Base-by-base conservation (phyloP, 805 yeast genomes). In the Candida qinlingensis region DNA sequence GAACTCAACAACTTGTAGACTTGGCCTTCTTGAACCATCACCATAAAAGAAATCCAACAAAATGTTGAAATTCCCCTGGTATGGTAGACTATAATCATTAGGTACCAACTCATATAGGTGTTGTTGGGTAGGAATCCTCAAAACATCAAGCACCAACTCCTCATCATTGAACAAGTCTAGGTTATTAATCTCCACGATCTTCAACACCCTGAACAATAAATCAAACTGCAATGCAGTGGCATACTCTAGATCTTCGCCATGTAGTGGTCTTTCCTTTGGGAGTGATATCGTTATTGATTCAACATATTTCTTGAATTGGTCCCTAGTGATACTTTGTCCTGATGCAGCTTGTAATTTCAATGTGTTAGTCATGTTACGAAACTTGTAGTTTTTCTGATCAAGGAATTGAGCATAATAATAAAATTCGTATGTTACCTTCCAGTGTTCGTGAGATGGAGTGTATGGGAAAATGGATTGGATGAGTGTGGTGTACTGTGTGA, bases 91-190 rank as follows among this genome's bases (percentile, higher is more conserved):
- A 26, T 40, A 41, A 25, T 38, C 46, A 3, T 12, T n/a, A 1
- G 59, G 54, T 7, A 54, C 39, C 4, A 46, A 33, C 10, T 51
- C 47, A 13, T 48, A 60, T 9, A 54, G 26, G 35, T 57, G 57
- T 30, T 60, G 61, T 37, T 58, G 62, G 1, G 62, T 57, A 6
- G 51, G 46, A 4, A 59, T 39, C 35, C 54, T 56, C 40, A 60
- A 39, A 3, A 60, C 35, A 2, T 45, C 43, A 28, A 60, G 29
- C 5, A 51, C 29, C 1, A 55, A 19, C 11, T 43, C 37, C 1
- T 51, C 53, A 41, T 54, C 56, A 11, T 53, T 45, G 2, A 60
- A n/a, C 2, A 41, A 26, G 1, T 35, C 43, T n/a, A 52, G 43
- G 27, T 51, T n/a, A 12, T 52, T 47, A 3, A 55, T 49, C 7